phyloP scores from a whole-genome alignment of 2,329 filamentous ascomycete species.

The Aspergillus flavus region DNA sequence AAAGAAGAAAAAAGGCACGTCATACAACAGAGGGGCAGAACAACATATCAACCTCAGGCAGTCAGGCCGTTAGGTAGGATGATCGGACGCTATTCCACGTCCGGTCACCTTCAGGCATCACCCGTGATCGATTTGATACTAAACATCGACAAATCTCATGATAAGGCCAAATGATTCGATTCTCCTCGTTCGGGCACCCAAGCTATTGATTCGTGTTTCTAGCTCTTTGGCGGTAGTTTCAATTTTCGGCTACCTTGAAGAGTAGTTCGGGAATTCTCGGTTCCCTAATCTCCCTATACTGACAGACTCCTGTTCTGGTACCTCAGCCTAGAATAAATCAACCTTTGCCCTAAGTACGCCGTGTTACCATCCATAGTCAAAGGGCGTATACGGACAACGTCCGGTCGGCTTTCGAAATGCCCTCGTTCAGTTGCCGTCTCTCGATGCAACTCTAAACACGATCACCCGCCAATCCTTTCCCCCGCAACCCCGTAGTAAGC shows the following conservation, averaged over 20 bases:
- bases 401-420: constrained; percentile 2
- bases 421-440: constrained; percentile 1
- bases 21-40: constrained; percentile 4
- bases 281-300: neutral
- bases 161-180: constrained; percentile 1
- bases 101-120: constrained; percentile 1
- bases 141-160: neutral
- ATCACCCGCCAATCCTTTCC: neutral
- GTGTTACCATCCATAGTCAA: neutral
- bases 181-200: neutral
- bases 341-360: neutral
- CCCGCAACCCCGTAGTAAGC: constrained; percentile 4
- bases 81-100: neutral
- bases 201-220: neutral
- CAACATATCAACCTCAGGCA: neutral
- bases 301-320: neutral
- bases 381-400: neutral
- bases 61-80: constrained; percentile 2
- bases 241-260: neutral
- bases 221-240: neutral
- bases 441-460: neutral
- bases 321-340: neutral
- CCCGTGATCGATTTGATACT: neutral
- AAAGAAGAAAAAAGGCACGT: constrained; percentile 4
- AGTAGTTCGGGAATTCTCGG: neutral